Evolutionary conservation across 2,329 filamentous ascomycete species (phyloP), one percentile per base, ranked within the genome.

Genomic region (Emydomyces testavorans): DNA sequence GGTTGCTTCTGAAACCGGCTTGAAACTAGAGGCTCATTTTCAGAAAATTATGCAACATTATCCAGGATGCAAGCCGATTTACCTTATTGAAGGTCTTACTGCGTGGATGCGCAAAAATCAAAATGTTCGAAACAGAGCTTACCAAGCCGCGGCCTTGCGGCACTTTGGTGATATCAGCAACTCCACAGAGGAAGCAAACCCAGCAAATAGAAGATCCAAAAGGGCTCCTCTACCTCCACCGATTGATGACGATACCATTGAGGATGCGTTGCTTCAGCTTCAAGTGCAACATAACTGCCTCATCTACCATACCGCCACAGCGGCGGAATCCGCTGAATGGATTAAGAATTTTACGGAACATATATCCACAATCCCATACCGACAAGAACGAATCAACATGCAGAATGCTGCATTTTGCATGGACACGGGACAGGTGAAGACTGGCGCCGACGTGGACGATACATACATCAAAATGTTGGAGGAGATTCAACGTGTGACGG

Each of bases 391-490:
- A 26, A 67, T 69, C 46, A 71, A 74, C 1, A 59, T 68, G 1
- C 79, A 70, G 13, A 64, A 69, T 55, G 62, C 67, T 2, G 72
- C 76, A 0, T 90, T 90, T 61, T 89, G 84, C 65, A 88, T 89
- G 82, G 83, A 86, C 46, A 70, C 72, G 0, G 85, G 85, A 0
- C 85, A 90, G 64, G 82, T 90, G 35, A 78, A 77, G 47, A 77
- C 79, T 0, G 85, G 85, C 23, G 76, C 82, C 23, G 75, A 78
- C 36, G 66, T 73, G 1, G 62, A 68, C 5, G 84, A 89, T 56
- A 85, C 80, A 0, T 90, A 82, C 53, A 69, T 79, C 37, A 77
- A 78, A 54, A 85, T 90, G 83, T 67, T 92, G 43, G 81, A 87
- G 63, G 81, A 88, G 64, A 77, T 89, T 34, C 72, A 72, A 11